phyloP scores from a whole-genome alignment of 2,329 filamentous ascomycete genomes.

The Daldinia sp. region DNA sequence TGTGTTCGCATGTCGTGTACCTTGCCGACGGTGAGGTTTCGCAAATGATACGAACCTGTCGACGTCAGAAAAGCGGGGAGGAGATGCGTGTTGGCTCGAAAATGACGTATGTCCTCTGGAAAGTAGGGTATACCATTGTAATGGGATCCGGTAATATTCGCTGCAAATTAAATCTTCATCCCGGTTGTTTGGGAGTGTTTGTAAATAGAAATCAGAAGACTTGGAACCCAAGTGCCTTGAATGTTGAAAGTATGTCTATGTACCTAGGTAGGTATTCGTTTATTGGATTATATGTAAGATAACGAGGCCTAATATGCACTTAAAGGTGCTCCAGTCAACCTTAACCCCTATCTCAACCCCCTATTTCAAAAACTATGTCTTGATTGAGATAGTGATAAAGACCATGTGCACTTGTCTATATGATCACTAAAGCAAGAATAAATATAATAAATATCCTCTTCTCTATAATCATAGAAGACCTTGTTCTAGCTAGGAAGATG shows the following conservation, averaged over 20 bases:
- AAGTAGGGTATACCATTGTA: slow-evolving; percentile 8
- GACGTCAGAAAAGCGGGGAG: slow-evolving; percentile 34
- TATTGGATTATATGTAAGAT: neutral
- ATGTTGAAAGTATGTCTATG: neutral
- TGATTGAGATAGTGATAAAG: neutral
- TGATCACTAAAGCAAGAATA: no score
- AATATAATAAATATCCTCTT: no score
- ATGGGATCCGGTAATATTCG: neutral
- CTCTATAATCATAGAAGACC: no score
- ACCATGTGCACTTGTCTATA: no score
- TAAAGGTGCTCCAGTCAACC: neutral
- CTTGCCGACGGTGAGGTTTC: slow-evolving; percentile 9
- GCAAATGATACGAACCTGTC: slow-evolving; percentile 2
- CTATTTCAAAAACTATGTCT: neutral
- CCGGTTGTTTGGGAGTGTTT: neutral
- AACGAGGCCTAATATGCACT: neutral
- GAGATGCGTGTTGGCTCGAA: neutral
- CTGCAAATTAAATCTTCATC: neutral
- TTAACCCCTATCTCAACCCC: neutral
- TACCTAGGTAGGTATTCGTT: neutral
- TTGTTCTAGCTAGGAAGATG: no score
- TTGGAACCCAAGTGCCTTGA: no score
- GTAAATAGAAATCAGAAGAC: neutral
- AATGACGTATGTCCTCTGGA: slow-evolving; percentile 31
- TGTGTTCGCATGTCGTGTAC: slow-evolving; percentile 17